Base-by-base conservation (phyloP, 1,139 yeast genomes). In the Sugiyamaella japonica region DNA sequence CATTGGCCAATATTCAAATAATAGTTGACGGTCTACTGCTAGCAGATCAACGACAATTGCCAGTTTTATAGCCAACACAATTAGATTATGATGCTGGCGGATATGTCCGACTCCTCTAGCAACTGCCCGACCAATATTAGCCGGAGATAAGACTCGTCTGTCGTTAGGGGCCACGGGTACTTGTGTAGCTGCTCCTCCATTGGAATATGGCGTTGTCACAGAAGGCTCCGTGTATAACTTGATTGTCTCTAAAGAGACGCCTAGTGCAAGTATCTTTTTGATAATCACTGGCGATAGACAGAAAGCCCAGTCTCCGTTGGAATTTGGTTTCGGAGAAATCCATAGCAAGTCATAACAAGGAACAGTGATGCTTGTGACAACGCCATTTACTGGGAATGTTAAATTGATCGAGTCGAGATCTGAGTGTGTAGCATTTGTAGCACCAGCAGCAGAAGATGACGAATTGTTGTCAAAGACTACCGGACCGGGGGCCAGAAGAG, bases 1-100 rank as follows among this genome's bases (percentile, higher is more conserved):
- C n/a, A 54, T 25, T 34, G 50, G 45, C 53, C 51, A 47, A 39
- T 52, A 48, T 17, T 39, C 28, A 17, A 28, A 16, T 4, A 48
- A 47, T 16, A 52, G 29, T 17, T 37, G 44, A 36, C 42, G 52
- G 23, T 50, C 43, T 12, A 58, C 41, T 8, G 53, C 50, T 5
- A 55, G 10, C 5, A 50, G 23, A 15, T 56, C 49, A 15, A 52
- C 37, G 41, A 56, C 48, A 36, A 59, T 47, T 13, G 50, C 51
- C 12, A 57, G 41, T 31, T 50, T 42, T 23, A 29, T 32, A 23
- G 54, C 47, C 17, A 43, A 34, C 17, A 42, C 44, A 15, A 50
- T 25, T 4, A 46, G 34, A n/a, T 47, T 36, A 39, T 45, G 41
- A 31, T 47, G 45, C 12, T 31, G 38, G 7, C 56, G 52, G 17